phyloP scores from a whole-genome alignment of 495 filamentous ascomycete genomes.

The Lepidopterella palustris region DNA sequence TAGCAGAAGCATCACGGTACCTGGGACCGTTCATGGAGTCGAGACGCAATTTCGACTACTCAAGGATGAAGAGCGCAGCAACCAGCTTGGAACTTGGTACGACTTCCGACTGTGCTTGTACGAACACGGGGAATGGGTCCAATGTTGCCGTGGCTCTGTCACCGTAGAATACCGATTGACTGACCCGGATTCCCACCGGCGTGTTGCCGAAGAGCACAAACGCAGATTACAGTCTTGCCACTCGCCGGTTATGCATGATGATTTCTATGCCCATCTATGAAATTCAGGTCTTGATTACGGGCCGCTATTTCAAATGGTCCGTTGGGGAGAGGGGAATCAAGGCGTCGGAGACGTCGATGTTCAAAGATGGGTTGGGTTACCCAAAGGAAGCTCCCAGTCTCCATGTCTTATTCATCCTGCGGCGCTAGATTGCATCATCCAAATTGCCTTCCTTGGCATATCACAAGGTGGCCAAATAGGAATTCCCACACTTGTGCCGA shows the following conservation, averaged over 20 bases:
- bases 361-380: background rate
- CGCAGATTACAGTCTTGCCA: background rate
- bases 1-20: slow-evolving; percentile 1
- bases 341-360: background rate
- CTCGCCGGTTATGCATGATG: background rate
- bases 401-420: background rate
- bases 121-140: background rate
- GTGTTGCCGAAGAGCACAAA: background rate
- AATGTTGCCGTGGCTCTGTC: background rate
- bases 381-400: background rate
- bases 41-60: background rate
- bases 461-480: background rate
- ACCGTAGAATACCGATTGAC: background rate
- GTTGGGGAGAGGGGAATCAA: background rate
- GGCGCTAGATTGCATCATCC: background rate
- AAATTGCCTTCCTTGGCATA: background rate
- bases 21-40: background rate
- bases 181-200: background rate
- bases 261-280: background rate
- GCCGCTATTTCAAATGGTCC: background rate
- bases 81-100: slow-evolving; percentile 2
- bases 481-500: background rate
- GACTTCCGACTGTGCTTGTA: slow-evolving; percentile 7
- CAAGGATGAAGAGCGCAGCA: background rate
- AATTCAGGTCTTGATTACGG: background rate